Conservation (phyloP, 2,329 filamentous ascomycete genomes). For the Diaporthe helianthi region DNA sequence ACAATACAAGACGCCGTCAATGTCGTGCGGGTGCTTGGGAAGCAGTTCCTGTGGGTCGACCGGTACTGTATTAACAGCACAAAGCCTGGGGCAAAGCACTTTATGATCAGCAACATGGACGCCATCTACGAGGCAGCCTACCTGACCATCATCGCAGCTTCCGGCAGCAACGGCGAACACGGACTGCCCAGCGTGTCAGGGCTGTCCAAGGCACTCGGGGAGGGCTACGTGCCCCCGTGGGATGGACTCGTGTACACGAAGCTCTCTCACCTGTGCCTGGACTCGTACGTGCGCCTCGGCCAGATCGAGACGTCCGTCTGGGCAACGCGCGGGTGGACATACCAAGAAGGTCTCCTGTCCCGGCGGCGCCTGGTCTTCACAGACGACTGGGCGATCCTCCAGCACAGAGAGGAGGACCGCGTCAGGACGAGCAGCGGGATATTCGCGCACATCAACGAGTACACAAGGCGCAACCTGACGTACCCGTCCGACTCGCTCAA, state of each 20-base stretch:
- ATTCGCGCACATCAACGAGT: background rate
- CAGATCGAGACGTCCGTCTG: background rate
- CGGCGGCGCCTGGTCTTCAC: background rate
- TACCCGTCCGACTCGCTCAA: background rate
- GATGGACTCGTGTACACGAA: background rate
- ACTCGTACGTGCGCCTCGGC: accelerated
- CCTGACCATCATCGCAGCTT: background rate
- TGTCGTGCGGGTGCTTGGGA: background rate
- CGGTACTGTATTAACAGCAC: background rate
- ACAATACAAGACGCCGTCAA: background rate
- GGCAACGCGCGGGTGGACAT: background rate
- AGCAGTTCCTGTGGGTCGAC: background rate
- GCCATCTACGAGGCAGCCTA: background rate
- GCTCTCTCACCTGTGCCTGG: background rate
- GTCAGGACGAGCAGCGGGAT: background rate
- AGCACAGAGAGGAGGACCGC: background rate
- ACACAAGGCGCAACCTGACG: background rate
- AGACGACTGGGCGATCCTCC: background rate
- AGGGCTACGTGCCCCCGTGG: background rate
- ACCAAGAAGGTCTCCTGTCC: background rate
- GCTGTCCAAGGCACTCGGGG: background rate
- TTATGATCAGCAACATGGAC: background rate
- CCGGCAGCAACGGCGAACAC: background rate
- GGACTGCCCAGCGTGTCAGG: background rate
- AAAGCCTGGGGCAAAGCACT: background rate